Conservation (phyloP, 441 rosid genomes). For the Sinapis alba region DNA sequence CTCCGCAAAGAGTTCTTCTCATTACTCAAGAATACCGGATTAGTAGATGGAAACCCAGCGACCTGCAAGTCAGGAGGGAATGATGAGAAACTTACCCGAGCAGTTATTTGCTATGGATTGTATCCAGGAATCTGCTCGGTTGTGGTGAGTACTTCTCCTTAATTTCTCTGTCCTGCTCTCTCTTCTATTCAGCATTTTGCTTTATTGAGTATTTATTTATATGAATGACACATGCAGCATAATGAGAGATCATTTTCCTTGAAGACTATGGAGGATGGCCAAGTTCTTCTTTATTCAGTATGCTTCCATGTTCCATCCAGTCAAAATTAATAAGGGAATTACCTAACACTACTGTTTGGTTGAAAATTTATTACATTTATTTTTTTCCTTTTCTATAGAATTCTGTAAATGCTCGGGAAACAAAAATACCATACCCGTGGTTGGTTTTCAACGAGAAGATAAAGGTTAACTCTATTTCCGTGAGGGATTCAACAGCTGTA, state of each 20-base stretch:
- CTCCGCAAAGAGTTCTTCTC: constrained; percentile 80
- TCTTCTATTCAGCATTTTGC: not conserved
- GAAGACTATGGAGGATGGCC: constrained; percentile 97
- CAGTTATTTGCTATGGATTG: constrained; percentile 85
- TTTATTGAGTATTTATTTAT: constrained; percentile 12
- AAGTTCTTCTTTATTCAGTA: constrained; percentile 80
- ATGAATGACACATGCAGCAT: constrained; percentile 50
- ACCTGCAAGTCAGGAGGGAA: constrained; percentile 57
- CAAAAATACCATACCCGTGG: constrained; percentile 87
- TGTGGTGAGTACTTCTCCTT: constrained; percentile 61
- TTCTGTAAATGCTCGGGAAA: constrained; percentile 82
- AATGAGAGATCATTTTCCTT: constrained; percentile 77
- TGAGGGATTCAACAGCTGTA: constrained; percentile 92
- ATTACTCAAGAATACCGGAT: constrained; percentile 75
- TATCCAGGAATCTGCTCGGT: constrained; percentile 85
- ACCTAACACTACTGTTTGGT: constrained; percentile 8
- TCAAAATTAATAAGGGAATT: constrained; percentile 3
- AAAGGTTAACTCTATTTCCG: constrained; percentile 88
- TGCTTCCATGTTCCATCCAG: constrained; percentile 33
- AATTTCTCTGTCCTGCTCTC: not conserved
- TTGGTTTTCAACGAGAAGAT: constrained; percentile 95
- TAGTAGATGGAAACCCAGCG: constrained; percentile 60
- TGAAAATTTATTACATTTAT: constrained; percentile 11
- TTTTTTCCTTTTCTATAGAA: constrained; percentile 47
- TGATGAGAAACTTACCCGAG: constrained; percentile 66